phyloP scores from a whole-genome alignment of 805 yeast genomes.

The Candida ficus region DNA sequence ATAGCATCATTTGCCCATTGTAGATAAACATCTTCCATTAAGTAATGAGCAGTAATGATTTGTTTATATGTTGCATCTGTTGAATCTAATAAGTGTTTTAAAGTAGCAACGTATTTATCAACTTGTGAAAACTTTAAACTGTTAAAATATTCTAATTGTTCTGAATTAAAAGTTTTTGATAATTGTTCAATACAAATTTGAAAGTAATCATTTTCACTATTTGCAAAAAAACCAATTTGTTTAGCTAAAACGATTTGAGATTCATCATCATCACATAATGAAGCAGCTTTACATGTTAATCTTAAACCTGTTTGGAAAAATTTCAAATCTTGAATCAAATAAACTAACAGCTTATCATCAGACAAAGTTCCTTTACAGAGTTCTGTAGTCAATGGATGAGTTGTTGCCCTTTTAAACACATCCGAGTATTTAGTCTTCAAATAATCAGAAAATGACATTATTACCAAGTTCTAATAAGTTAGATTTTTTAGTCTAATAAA shows the following conservation, averaged over 20 bases:
- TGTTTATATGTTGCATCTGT: constrained; percentile 32
- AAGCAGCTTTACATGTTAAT: constrained; percentile 39
- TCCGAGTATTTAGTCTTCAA: constrained; percentile 3
- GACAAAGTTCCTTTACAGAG: constrained; percentile 41
- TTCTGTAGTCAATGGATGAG: constrained; percentile 25
- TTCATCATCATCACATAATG: constrained; percentile 35
- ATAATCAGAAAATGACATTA: constrained; percentile 9
- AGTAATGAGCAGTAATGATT: constrained; percentile 38
- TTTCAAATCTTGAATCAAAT: constrained; percentile 44
- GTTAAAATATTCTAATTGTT: constrained; percentile 14
- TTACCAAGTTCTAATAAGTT: background rate
- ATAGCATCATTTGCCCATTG: constrained; percentile 45
- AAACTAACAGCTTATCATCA: constrained; percentile 37
- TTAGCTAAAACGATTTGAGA: constrained; percentile 39
- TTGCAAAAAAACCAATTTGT: constrained; percentile 46
- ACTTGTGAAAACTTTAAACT: constrained; percentile 30
- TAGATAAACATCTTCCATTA: constrained; percentile 46
- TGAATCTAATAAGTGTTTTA: constrained; percentile 28
- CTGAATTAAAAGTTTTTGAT: constrained; percentile 10
- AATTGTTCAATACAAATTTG: constrained; percentile 27
- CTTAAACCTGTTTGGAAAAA: constrained; percentile 40
- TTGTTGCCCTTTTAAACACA: constrained; percentile 11
- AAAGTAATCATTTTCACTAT: constrained; percentile 46
- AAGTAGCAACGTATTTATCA: constrained; percentile 30
- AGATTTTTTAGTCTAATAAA: too few species aligned